These are phyloP conservation scores for Tetracladium setigerum DNA, from an alignment of 495 filamentous ascomycete genomes.

Conservation along the genomic window DNA sequence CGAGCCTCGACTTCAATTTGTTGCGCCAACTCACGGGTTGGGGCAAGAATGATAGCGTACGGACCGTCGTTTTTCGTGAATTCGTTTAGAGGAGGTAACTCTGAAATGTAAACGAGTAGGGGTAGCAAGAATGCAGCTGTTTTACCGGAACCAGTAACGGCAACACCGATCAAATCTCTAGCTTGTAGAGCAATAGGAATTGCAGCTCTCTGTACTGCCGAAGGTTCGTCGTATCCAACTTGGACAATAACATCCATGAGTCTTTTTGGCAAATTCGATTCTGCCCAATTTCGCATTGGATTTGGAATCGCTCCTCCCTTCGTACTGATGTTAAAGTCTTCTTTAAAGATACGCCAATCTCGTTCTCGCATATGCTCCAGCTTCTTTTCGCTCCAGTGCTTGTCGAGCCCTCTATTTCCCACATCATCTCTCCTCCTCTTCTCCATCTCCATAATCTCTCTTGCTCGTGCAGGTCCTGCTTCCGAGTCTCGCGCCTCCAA, in stretches of 20 bases:
- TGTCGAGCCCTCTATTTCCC: conserved; percentile 62
- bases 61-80: conserved; percentile 91
- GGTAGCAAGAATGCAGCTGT: conserved; percentile 94
- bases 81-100: conserved; percentile 78
- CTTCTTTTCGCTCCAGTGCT: conserved; percentile 97
- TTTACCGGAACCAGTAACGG: conserved; percentile 98
- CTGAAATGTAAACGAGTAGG: conserved; percentile 92
- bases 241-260: conserved; percentile 75
- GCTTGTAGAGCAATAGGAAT: conserved; percentile 94
- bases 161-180: conserved; percentile 93
- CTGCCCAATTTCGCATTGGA: conserved; percentile 92
- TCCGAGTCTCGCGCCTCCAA: conserved; percentile 73
- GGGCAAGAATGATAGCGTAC: conserved; percentile 92
- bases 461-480: conserved; percentile 68
- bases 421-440: conserved; percentile 65
- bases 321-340: conserved; percentile 95
- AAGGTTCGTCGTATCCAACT: conserved; percentile 91
- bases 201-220: conserved; percentile 84
- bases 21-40: conserved; percentile 96
- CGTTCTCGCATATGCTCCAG: conserved; percentile 94
- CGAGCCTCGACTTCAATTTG: conserved; percentile 94
- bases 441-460: conserved; percentile 85
- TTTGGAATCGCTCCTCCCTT: conserved; percentile 87
- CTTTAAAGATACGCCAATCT: conserved; percentile 99
- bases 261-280: conserved; percentile 72